Evolutionary conservation across 108 stramenopile species (phyloP), one percentile per base, ranked within the genome.

Genomic region (Pseudonitzschia multiseries): DNA sequence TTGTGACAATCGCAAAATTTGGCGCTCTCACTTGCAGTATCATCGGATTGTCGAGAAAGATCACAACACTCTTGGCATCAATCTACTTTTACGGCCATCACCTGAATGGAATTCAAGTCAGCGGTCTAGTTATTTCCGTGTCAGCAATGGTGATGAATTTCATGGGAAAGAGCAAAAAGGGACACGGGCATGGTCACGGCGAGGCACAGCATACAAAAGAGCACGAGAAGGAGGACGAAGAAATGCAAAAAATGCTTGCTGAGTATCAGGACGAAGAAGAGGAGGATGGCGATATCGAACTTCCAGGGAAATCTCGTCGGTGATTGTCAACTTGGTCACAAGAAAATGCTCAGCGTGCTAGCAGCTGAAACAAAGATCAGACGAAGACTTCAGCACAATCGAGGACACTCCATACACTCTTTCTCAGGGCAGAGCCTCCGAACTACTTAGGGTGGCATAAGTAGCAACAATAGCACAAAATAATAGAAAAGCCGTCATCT

Each of bases 1-100:
- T 88, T 79, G 95, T 99, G 8, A 99, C 98, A 0, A 99, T 99
- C 77, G 83, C 96, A 73, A 96, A 99, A 68, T 99, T 99, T 77
- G 98, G 98, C 21, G 98, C 98, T 0, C 81, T 99, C 43, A 97
- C 96, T 13, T 99, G 98, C 73, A 84, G 89, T 21, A 96, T 99
- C 70, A 99, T 99, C 72, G 98, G 98, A 31, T 69, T 99, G 43
- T 93, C 92, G 27, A 77, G 98, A 59, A 99, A 99, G 79, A 94
- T 99, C 50, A 87, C 97, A 3, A 97, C 97, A 10, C 79, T 99
- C 62, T 86, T 97, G 42, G 93, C 94, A 48, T 93, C 91, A 48
- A 96, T 99, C 54, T 89, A 95, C 75, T 93, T 98, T 80, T 99
- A 96, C 82, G 94, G 95, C 10, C 97, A 98, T 69, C 43, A 78